Evolutionary conservation across 208 protist species (phyloP).

Genomic region (Wallacemonas collosoma): DNA sequence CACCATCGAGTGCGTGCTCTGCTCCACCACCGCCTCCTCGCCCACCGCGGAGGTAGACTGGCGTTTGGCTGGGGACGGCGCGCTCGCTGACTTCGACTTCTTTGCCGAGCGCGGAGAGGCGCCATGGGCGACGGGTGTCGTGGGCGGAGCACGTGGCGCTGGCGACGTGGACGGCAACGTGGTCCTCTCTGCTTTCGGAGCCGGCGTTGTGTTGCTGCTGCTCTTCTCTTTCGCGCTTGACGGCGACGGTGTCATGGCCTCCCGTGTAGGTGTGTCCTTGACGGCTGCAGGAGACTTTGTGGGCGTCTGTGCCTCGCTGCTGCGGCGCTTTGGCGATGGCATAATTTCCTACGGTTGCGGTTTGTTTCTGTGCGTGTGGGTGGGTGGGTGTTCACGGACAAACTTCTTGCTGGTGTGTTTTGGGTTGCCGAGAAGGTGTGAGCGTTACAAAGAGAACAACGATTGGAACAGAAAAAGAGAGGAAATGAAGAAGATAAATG

Average conservation of each 20-base stretch:
- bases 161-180: constrained; percentile 1
- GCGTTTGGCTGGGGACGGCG: neutral
- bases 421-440: too few relatives aligned
- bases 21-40: too few relatives aligned
- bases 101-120: neutral
- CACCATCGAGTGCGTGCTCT: neutral
- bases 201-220: neutral
- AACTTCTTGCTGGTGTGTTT: too few relatives aligned
- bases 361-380: neutral
- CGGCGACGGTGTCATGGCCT: neutral
- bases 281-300: neutral
- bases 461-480: too few relatives aligned
- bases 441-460: too few relatives aligned
- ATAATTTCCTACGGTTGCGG: neutral
- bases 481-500: neutral
- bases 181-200: constrained; percentile 4
- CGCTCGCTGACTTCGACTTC: neutral
- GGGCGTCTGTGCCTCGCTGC: constrained; percentile 3
- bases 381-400: neutral
- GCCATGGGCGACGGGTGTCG: neutral
- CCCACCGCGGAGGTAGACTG: neutral
- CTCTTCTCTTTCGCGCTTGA: neutral
- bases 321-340: neutral
- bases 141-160: constrained; percentile 6
- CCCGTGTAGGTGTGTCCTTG: neutral